Evolutionary conservation across 2,329 filamentous ascomycete species (phyloP).

Genomic region (Apiospora koreana): DNA sequence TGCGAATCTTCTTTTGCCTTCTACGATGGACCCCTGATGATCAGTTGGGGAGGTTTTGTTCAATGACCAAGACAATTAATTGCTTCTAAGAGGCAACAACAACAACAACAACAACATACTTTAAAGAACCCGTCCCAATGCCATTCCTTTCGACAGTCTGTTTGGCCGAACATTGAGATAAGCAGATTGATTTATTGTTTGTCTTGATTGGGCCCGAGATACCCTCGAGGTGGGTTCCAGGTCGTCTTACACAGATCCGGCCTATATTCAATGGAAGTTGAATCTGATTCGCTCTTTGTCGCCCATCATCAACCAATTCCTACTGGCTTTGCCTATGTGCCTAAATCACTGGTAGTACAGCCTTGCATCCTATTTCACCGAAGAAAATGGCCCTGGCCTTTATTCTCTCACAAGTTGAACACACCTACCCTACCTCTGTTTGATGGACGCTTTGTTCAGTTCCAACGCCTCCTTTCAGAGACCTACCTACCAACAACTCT

Average conservation of each 20-base stretch:
- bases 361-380: neutral
- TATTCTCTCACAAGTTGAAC: neutral
- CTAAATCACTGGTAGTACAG: neutral
- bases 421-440: too few relatives aligned
- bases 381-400: neutral
- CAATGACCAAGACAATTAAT: neutral
- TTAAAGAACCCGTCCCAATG: too few relatives aligned
- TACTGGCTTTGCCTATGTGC: neutral
- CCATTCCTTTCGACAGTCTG: too few relatives aligned
- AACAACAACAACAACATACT: too few relatives aligned
- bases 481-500: neutral
- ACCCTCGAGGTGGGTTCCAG: neutral
- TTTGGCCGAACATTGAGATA: neutral
- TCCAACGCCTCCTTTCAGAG: neutral
- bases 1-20: slow-evolving; percentile 3
- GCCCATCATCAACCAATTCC: neutral
- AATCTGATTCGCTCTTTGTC: neutral
- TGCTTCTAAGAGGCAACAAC: too few relatives aligned
- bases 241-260: neutral
- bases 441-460: neutral
- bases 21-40: neutral
- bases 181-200: neutral
- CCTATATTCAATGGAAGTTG: neutral
- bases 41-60: neutral
- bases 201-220: neutral